Evolutionary conservation across 176 grass and related monocot genomes (phyloP).

Genomic region (Chloris gayana): DNA sequence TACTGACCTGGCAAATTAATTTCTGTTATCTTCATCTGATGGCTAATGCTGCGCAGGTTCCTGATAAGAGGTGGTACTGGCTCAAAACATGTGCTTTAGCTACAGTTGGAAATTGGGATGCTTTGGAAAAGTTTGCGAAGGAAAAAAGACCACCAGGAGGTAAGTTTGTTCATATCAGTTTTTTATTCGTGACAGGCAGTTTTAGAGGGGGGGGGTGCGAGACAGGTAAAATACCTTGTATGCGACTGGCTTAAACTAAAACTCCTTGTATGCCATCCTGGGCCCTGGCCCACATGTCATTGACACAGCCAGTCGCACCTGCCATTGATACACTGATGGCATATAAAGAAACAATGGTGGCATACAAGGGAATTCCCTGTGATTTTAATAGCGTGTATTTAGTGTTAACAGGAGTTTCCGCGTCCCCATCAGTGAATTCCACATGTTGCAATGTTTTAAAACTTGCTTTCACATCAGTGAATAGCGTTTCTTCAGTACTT

Average conservation of each 20-base stretch:
- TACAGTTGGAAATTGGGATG: conserved; percentile 96
- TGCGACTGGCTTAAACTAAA: too few species aligned
- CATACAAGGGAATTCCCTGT: too few species aligned
- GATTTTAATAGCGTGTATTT: background rate
- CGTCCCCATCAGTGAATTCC: too few species aligned
- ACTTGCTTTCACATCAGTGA: background rate
- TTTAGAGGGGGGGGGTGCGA: too few species aligned
- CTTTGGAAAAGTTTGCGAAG: conserved; percentile 88
- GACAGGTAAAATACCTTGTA: too few species aligned
- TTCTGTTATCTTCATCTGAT: conserved; percentile 25
- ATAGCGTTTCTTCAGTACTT: background rate
- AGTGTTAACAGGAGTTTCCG: too few species aligned
- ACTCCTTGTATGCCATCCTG: too few species aligned
- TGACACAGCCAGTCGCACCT: too few species aligned
- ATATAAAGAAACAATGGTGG: too few species aligned
- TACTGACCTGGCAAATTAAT: conserved; percentile 18
- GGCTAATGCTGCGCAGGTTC: conserved; percentile 62
- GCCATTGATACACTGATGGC: too few species aligned
- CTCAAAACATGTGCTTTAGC: conserved; percentile 95
- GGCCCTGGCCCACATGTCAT: too few species aligned
- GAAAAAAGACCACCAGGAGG: conserved; percentile 93
- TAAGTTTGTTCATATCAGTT: conserved; percentile 43
- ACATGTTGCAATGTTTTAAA: too few species aligned
- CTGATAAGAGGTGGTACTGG: conserved; percentile 99
- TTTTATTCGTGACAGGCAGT: conserved; percentile 8